phyloP scores from a whole-genome alignment of 805 yeast genomes.

The Candida parachauliodes region DNA sequence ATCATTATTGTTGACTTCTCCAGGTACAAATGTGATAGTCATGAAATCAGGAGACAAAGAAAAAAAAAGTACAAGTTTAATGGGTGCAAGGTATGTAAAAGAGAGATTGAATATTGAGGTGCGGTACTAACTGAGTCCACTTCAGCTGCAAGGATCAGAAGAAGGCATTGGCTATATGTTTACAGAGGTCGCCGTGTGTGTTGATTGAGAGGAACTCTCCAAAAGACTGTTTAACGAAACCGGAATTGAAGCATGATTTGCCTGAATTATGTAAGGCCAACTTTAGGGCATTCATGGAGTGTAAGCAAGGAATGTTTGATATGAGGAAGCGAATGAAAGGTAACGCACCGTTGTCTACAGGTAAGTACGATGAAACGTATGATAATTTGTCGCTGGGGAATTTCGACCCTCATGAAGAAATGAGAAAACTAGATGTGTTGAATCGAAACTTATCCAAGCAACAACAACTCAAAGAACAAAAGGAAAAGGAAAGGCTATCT shows the following conservation, averaged over 20 bases:
- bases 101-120: not conserved
- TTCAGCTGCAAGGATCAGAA: slow-evolving; percentile 88
- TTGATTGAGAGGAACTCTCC: slow-evolving; percentile 87
- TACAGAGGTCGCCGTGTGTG: slow-evolving; percentile 96
- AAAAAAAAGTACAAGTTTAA: slow-evolving; percentile 12
- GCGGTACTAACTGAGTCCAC: too few species aligned
- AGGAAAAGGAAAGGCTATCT: slow-evolving; percentile 24
- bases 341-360: slow-evolving; percentile 89
- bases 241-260: slow-evolving; percentile 66
- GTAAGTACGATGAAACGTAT: slow-evolving; percentile 85
- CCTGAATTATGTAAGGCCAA: slow-evolving; percentile 89
- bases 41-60: slow-evolving; percentile 22
- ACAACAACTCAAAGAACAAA: slow-evolving; percentile 23
- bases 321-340: slow-evolving; percentile 91
- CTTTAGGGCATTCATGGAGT: slow-evolving; percentile 80
- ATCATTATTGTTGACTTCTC: slow-evolving; percentile 65
- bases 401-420: slow-evolving; percentile 77
- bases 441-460: slow-evolving; percentile 45
- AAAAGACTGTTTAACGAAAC: slow-evolving; percentile 78
- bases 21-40: slow-evolving; percentile 76
- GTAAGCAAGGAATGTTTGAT: slow-evolving; percentile 87
- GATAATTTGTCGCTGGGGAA: slow-evolving; percentile 76
- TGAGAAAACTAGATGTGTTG: slow-evolving; percentile 62
- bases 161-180: slow-evolving; percentile 91
- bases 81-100: slow-evolving; percentile 53